phyloP scores from a whole-genome alignment of 2,329 filamentous ascomycete species.

The Claviceps sp. region DNA sequence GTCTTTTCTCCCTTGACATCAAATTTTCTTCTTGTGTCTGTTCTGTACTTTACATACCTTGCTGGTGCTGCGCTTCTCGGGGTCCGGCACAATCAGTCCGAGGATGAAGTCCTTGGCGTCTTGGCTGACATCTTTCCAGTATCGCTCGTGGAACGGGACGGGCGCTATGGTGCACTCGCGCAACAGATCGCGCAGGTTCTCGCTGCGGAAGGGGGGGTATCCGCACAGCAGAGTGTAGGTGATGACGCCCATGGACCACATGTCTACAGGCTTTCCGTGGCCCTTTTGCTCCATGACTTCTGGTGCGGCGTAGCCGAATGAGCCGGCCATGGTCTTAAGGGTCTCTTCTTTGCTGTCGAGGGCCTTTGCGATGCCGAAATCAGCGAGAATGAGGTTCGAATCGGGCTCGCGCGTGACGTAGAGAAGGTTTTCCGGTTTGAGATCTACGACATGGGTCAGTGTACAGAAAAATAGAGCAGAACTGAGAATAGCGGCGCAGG shows the following conservation, averaged over 20 bases:
- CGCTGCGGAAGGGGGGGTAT: constrained; percentile 94
- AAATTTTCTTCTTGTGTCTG: not conserved
- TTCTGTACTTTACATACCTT: constrained; percentile 36
- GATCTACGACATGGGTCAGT: constrained; percentile 42
- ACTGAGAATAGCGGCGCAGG: not conserved
- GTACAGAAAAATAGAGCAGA: too few species aligned
- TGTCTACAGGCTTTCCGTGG: constrained; percentile 95
- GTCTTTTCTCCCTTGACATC: not conserved
- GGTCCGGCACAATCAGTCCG: constrained; percentile 63
- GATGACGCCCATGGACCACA: constrained; percentile 98
- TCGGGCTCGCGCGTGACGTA: constrained; percentile 68
- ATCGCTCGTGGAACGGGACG: constrained; percentile 91
- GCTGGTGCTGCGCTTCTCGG: constrained; percentile 64
- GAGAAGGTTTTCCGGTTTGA: constrained; percentile 95
- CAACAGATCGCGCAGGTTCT: constrained; percentile 84
- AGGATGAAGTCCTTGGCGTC: constrained; percentile 94
- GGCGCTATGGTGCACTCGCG: constrained; percentile 77
- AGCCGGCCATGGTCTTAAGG: constrained; percentile 95
- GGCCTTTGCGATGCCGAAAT: constrained; percentile 98
- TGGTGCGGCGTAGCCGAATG: constrained; percentile 92
- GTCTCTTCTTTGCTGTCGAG: constrained; percentile 82
- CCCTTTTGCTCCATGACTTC: constrained; percentile 98
- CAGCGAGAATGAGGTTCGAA: constrained; percentile 83
- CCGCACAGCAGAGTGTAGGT: constrained; percentile 96
- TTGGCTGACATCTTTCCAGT: constrained; percentile 94